phyloP scores from a whole-genome alignment of 306 rosid species.

The Cicer yamashitae region DNA sequence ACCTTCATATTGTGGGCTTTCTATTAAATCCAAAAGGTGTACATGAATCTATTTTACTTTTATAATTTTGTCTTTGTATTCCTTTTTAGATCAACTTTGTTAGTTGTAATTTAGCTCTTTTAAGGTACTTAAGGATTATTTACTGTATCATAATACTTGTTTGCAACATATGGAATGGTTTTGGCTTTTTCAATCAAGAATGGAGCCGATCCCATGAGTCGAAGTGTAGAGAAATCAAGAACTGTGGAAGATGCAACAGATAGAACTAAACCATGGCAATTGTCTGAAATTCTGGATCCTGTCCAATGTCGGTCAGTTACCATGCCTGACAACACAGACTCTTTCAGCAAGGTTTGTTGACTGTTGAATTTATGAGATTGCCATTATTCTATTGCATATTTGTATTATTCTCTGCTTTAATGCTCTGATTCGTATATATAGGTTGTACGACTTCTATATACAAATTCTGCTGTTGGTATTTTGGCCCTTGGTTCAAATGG shows the following conservation, averaged over 20 bases:
- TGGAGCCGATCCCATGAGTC: slow-evolving; percentile 67
- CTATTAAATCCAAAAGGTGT: slow-evolving; percentile 37
- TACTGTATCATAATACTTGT: slow-evolving; percentile 34
- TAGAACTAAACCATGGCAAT: slow-evolving; percentile 80
- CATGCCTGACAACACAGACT: slow-evolving; percentile 82
- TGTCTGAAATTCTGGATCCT: slow-evolving; percentile 77
- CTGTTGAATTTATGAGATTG: slow-evolving; percentile 27
- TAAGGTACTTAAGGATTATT: slow-evolving; percentile 26
- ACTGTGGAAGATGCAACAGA: slow-evolving; percentile 64
- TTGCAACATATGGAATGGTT: slow-evolving; percentile 44
- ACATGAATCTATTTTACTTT: slow-evolving; percentile 27
- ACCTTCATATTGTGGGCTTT: slow-evolving; percentile 29
- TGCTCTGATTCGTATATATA: slow-evolving; percentile 40
- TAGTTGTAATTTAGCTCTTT: slow-evolving; percentile 21
- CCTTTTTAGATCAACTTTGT: slow-evolving; percentile 23
- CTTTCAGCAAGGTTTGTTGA: slow-evolving; percentile 72
- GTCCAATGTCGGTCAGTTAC: slow-evolving; percentile 71
- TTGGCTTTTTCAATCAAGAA: slow-evolving; percentile 60
- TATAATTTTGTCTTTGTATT: slow-evolving; percentile 3
- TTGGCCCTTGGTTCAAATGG: slow-evolving; percentile 94
- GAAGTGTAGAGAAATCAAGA: slow-evolving; percentile 71
- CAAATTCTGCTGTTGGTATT: slow-evolving; percentile 76
- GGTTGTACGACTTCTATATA: slow-evolving; percentile 81
- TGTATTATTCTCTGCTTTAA: slow-evolving; percentile 24
- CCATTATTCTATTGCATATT: slow-evolving; percentile 23